Conservation (phyloP, 1,139 yeast genomes). For the Debaryomyces psychrophilus region DNA sequence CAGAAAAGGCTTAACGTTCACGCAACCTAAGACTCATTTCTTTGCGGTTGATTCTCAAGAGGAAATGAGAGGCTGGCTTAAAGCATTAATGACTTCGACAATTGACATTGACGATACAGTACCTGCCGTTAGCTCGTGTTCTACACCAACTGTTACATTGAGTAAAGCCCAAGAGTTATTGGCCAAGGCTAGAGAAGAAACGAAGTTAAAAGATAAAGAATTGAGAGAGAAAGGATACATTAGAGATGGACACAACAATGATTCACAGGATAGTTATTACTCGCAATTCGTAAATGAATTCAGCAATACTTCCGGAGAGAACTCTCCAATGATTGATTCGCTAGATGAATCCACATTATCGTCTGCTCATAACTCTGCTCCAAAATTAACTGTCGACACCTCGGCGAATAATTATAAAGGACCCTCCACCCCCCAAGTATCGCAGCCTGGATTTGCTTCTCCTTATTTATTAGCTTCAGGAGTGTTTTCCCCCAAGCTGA, state of each 20-base stretch:
- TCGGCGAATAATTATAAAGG: conserved; percentile 22
- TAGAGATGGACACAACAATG: conserved; percentile 33
- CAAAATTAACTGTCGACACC: conserved; percentile 43
- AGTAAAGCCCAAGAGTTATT: conserved; percentile 84
- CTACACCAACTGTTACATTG: conserved; percentile 89
- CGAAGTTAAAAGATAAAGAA: conserved; percentile 62
- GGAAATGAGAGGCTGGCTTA: conserved; percentile 95
- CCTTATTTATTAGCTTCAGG: conserved; percentile 66
- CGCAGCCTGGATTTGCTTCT: conserved; percentile 54
- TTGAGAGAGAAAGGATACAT: conserved; percentile 42
- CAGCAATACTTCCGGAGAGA: conserved; percentile 26
- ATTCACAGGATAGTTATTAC: conserved; percentile 18
- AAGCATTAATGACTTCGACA: conserved; percentile 92
- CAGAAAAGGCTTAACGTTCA: conserved; percentile 90
- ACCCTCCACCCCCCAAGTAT: conserved; percentile 36
- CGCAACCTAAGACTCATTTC: conserved; percentile 93
- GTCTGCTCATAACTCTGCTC: conserved; percentile 21
- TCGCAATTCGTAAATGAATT: conserved; percentile 27
- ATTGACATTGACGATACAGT: conserved; percentile 92
- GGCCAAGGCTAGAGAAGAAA: conserved; percentile 78
- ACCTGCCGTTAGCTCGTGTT: conserved; percentile 93
- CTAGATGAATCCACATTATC: conserved; percentile 36
- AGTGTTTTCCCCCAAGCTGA: conserved; percentile 50
- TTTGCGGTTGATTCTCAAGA: conserved; percentile 92
- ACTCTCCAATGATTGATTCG: conserved; percentile 36